phyloP scores from a whole-genome alignment of 345 rosid genomes.

The Turritis glabra region DNA sequence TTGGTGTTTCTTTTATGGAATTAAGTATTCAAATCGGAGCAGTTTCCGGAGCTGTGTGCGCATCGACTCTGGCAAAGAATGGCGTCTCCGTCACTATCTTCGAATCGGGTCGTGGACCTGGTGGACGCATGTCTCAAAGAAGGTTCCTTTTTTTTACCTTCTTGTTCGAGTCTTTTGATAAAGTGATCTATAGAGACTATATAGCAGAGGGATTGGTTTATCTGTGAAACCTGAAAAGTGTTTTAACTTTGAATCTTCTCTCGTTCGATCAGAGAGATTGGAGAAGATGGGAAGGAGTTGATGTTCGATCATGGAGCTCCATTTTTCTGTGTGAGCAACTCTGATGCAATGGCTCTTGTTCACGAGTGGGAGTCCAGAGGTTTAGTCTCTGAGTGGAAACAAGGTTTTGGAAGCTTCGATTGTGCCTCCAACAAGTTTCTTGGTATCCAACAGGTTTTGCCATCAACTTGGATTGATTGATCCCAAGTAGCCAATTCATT shows the following conservation, averaged over 20 bases:
- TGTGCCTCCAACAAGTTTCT: conserved; percentile 53
- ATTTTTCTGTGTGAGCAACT: conserved; percentile 52
- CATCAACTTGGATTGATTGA: not conserved
- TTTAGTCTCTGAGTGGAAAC: conserved; percentile 71
- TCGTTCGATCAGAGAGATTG: conserved; percentile 52
- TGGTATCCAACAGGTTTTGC: conserved; percentile 56
- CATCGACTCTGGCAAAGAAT: conserved; percentile 72
- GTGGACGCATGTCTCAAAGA: conserved; percentile 90
- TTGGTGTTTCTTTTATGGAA: not conserved
- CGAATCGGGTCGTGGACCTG: conserved; percentile 83
- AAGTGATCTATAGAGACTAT: not conserved
- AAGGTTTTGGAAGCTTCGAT: conserved; percentile 60
- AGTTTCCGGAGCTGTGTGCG: conserved; percentile 87
- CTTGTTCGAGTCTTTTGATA: not conserved
- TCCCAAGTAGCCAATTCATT: not conserved
- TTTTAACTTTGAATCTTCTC: not conserved
- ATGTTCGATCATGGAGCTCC: conserved; percentile 91
- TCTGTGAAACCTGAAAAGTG: not conserved
- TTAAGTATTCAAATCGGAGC: not conserved
- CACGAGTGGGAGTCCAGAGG: conserved; percentile 75
- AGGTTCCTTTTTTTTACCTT: conserved; percentile 60
- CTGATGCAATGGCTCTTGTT: conserved; percentile 56
- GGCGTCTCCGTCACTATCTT: conserved; percentile 77
- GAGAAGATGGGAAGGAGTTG: conserved; percentile 67
- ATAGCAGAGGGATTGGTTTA: not conserved